These are phyloP conservation scores for Akanthomyces lecanii DNA, from an alignment of 2,329 filamentous ascomycete genomes.

Conservation along the genomic window DNA sequence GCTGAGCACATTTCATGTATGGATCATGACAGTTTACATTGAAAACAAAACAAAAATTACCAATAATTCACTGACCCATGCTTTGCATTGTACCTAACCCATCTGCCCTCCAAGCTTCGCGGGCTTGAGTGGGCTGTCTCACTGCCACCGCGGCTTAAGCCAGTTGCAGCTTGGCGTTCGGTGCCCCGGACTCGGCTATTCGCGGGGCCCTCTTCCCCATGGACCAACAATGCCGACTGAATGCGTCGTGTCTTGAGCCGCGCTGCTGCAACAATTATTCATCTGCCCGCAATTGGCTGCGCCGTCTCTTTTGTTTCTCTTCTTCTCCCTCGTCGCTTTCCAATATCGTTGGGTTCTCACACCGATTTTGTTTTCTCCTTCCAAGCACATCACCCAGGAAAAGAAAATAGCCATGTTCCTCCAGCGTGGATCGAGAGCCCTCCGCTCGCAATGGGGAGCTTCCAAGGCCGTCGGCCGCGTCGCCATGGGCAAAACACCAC, in stretches of 20 bases:
- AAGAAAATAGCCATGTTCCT: conserved; percentile 47
- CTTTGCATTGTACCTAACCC: not conserved
- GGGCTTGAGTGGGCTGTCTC: not conserved
- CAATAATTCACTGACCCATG: not conserved
- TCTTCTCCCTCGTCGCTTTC: not conserved
- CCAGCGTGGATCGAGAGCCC: conserved; percentile 45
- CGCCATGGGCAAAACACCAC: conserved; percentile 29
- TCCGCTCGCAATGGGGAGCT: conserved; percentile 49
- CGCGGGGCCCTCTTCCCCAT: conserved; percentile 29
- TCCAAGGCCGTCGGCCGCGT: conserved; percentile 38
- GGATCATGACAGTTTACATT: too few species aligned
- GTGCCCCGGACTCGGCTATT: conserved; percentile 36
- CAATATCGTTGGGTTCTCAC: not conserved
- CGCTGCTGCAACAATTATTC: conserved; percentile 10
- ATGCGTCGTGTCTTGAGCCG: conserved; percentile 25
- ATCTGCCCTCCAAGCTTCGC: not conserved
- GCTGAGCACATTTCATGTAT: too few species aligned
- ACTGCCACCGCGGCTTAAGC: conserved; percentile 7
- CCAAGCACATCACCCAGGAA: not conserved
- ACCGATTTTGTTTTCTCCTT: conserved; percentile 5
- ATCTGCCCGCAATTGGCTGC: conserved; percentile 12
- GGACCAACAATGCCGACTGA: conserved; percentile 33
- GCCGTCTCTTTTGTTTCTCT: not conserved
- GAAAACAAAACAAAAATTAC: not conserved
- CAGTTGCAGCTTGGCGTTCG: conserved; percentile 8